Base-by-base conservation (phyloP, 176 grass and related monocot species). In the Poa annua region DNA sequence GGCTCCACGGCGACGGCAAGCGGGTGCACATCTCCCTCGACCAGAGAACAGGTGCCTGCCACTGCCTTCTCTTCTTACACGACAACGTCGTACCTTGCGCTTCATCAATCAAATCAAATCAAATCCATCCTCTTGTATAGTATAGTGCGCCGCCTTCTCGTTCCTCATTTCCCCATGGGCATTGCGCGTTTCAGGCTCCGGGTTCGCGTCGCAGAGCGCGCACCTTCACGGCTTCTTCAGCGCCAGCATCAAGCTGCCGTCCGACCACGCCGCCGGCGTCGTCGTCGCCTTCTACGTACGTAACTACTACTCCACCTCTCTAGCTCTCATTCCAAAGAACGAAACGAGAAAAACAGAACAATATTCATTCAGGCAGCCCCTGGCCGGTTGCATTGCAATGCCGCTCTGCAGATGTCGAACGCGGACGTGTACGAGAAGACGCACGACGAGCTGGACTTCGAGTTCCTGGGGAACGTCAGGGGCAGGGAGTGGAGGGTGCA, bases 401-500 rank as follows among this genome's bases (percentile, higher is more conserved):
- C 29, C 29, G 29, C 29, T 2, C 29, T 29, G 29, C 29, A 29
- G 95, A 94, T 97, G 92, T 97, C 95, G 0, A 97, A 97, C 70
- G 90, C 90, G 51, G 92, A 97, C 83, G 90, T 89, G 74, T 97
- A 88, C 53, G 92, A 94, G 86, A 83, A 83, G 88, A 97, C 88
- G 36, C 95, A 97, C 82, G 95, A 97, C 78, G 95, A 97, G 76
- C 69, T 97, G 50, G 95, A 97, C 83, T 97, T 97, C 65, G 95
- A 97, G 88, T 97, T 97, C 90, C 88, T 97, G 57, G 95, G 95
- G 71, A 97, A 92, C 65, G 69, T 92, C 50, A 88, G 71, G 32
- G 95, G 92, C 0, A 77, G 25, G 75, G 90, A 94, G 26, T 97
- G 90, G 88, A 85, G 92, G 75, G 78, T 97, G 74, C 92, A 97